phyloP scores from a whole-genome alignment of 2,329 filamentous ascomycete species.

The Alternaria gansuensis region DNA sequence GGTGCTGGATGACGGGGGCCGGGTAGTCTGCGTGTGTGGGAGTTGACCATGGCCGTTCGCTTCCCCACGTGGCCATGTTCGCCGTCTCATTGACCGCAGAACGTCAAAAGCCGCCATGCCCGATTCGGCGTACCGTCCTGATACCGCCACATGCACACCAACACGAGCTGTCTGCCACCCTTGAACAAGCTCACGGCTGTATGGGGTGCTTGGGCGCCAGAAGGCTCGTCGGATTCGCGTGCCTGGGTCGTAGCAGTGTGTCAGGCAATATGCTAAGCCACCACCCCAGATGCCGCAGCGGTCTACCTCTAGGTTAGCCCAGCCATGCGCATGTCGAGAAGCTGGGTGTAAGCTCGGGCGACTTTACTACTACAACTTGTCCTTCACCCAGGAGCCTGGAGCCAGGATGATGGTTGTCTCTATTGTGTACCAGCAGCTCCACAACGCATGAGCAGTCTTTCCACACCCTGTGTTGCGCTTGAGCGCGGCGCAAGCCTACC shows the following conservation, averaged over 20 bases:
- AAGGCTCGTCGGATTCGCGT: conserved; percentile 19
- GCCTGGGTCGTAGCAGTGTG: conserved; percentile 17
- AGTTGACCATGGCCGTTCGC: conserved; percentile 22
- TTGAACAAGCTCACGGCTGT: conserved; percentile 12
- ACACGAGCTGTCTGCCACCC: conserved; percentile 19
- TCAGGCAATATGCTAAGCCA: conserved; percentile 30
- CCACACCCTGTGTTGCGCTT: conserved; percentile 33
- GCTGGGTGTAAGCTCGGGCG: conserved; percentile 21
- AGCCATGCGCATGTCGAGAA: conserved; percentile 12
- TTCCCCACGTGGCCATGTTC: conserved; percentile 36
- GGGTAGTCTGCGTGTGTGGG: conserved; percentile 2
- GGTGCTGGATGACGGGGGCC: conserved; percentile 6
- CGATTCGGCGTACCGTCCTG: conserved; percentile 15
- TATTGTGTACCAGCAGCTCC: conserved; percentile 12
- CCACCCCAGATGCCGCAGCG: conserved; percentile 19
- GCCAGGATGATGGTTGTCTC: conserved; percentile 29
- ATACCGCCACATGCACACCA: conserved; percentile 27
- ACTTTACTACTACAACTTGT: conserved; percentile 21
- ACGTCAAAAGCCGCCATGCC: conserved; percentile 17
- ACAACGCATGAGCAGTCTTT: conserved; percentile 37
- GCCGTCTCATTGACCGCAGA: conserved; percentile 39
- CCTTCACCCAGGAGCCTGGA: conserved; percentile 21
- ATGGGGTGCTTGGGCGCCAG: conserved; percentile 16
- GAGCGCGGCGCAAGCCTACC: conserved; percentile 36
- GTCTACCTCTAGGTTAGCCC: conserved; percentile 26